Evolutionary conservation across 306 rosid genomes (phyloP).

Genomic region (Castanospermum australe): DNA sequence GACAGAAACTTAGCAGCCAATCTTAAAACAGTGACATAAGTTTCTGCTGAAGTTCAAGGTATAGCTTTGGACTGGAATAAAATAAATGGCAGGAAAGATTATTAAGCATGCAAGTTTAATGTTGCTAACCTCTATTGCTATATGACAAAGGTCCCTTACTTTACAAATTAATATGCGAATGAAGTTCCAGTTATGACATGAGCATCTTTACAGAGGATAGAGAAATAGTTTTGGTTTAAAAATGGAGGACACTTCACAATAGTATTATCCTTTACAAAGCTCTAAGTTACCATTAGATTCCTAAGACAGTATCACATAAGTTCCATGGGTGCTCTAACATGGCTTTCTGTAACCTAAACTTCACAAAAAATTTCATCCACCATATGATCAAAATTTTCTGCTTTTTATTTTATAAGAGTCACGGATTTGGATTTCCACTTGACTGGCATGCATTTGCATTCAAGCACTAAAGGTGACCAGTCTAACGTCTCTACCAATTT

Average conservation of each 20-base stretch:
- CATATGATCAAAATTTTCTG: neutral
- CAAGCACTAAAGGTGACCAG: conserved; percentile 18
- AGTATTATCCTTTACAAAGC: conserved; percentile 8
- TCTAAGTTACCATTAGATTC: neutral
- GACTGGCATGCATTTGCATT: conserved; percentile 10
- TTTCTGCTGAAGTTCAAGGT: conserved; percentile 1
- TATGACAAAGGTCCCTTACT: neutral
- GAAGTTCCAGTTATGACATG: neutral
- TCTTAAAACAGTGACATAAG: neutral
- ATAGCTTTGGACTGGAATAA: conserved; percentile 10
- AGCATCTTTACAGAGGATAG: neutral
- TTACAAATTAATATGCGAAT: neutral
- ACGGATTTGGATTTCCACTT: neutral
- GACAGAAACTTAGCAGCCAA: conserved; percentile 12
- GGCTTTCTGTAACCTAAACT: neutral
- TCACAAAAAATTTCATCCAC: neutral
- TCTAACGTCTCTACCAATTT: neutral
- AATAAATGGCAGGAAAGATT: conserved; percentile 11
- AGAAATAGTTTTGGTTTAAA: neutral
- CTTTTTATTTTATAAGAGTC: neutral
- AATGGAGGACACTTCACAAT: neutral
- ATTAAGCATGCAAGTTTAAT: neutral
- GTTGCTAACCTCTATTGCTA: neutral
- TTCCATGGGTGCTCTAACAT: neutral
- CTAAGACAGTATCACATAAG: neutral